Conservation (phyloP, 805 yeast genomes). For the Ogataea philodendri region DNA sequence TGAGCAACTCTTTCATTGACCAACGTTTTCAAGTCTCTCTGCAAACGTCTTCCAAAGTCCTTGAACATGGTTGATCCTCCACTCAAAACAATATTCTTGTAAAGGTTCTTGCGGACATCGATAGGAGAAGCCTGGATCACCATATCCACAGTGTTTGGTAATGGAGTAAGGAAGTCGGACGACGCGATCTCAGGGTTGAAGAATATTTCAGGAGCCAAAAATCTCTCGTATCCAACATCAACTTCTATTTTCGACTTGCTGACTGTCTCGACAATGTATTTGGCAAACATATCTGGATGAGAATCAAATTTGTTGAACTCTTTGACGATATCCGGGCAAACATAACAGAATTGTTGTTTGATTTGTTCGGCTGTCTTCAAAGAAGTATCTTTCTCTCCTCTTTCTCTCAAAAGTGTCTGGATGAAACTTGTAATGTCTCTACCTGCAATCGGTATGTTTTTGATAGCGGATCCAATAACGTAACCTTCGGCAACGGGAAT, state of each 20-base stretch:
- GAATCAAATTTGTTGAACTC: slow-evolving; percentile 94
- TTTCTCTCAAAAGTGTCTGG: slow-evolving; percentile 89
- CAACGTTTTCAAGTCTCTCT: slow-evolving; percentile 84
- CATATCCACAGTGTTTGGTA: slow-evolving; percentile 93
- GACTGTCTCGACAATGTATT: slow-evolving; percentile 83
- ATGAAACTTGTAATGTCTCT: slow-evolving; percentile 94
- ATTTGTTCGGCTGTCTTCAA: slow-evolving; percentile 94
- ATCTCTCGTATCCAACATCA: slow-evolving; percentile 96
- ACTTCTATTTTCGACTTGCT: slow-evolving; percentile 62
- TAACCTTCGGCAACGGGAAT: slow-evolving; percentile 99
- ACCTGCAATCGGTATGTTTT: slow-evolving; percentile 97
- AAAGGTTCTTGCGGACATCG: slow-evolving; percentile 95
- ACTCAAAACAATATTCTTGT: slow-evolving; percentile 90
- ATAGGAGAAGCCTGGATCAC: slow-evolving; percentile 95
- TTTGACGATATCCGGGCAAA: slow-evolving; percentile 95
- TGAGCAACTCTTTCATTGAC: slow-evolving; percentile 85
- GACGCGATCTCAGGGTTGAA: slow-evolving; percentile 97
- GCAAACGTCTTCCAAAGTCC: slow-evolving; percentile 96
- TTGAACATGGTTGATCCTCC: slow-evolving; percentile 99
- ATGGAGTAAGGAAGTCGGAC: slow-evolving; percentile 90
- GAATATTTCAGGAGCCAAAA: slow-evolving; percentile 98
- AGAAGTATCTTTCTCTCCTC: slow-evolving; percentile 94
- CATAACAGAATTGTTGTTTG: slow-evolving; percentile 95
- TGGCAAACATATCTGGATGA: slow-evolving; percentile 91
- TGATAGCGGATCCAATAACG: slow-evolving; percentile 95